Evolutionary conservation across 441 rosid species (phyloP).

Genomic region (Pelargonium fulgidum): DNA sequence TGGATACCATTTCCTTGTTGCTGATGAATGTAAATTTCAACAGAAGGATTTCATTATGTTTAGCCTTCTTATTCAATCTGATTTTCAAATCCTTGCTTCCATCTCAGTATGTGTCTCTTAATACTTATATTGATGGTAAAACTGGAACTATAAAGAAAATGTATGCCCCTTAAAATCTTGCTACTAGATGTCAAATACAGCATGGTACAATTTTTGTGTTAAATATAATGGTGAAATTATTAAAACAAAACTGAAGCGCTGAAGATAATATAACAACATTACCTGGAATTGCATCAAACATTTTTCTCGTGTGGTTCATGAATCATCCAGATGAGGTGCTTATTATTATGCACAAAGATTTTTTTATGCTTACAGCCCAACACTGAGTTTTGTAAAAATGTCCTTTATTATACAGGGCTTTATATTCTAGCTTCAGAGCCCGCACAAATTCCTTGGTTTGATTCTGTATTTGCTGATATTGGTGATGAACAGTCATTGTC

Average conservation of each 20-base stretch:
- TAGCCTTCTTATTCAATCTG: conserved; percentile 2
- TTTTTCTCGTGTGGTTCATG: neutral
- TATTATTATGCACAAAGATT: neutral
- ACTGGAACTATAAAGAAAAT: neutral
- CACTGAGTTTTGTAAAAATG: conserved; percentile 9
- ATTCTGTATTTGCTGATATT: conserved; percentile 85
- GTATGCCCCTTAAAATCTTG: conserved; percentile 1
- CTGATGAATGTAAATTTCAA: conserved; percentile 1
- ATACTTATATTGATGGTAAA: conserved; percentile 5
- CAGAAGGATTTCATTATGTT: neutral
- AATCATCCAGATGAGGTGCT: neutral
- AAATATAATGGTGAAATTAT: neutral
- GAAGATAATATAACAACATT: neutral
- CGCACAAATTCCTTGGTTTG: conserved; percentile 85
- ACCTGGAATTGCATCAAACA: neutral
- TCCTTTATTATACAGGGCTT: conserved; percentile 55
- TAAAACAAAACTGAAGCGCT: neutral
- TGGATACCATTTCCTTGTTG: neutral
- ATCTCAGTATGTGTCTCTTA: neutral
- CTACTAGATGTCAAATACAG: neutral
- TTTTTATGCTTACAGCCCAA: neutral
- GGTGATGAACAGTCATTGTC: conserved; percentile 92
- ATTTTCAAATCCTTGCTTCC: conserved; percentile 1
- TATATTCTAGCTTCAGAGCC: conserved; percentile 79
- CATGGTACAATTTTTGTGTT: conserved; percentile 4